Conservation (phyloP, 106 monocot species). For the Hemerocallis citrina region DNA sequence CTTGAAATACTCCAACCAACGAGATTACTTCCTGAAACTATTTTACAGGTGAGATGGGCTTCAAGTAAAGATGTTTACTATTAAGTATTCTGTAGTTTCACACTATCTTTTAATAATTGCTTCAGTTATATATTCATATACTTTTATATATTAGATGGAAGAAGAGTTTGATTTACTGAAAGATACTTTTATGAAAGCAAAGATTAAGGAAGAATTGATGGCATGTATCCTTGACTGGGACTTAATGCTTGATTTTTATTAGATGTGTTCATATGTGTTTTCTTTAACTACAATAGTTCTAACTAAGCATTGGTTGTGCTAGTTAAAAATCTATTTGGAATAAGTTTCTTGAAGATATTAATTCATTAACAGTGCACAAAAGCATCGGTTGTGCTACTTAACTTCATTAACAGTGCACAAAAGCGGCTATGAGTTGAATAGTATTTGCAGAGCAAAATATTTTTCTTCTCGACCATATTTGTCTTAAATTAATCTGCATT, state of each 20-base stretch:
- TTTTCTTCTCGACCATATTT: no score
- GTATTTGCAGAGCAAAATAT: no score
- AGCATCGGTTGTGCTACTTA: no score
- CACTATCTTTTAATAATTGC: no score
- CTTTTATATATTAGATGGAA: conserved; percentile 66
- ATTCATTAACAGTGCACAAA: no score
- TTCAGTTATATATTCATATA: not conserved
- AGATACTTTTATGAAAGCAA: conserved; percentile 31
- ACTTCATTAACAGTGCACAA: no score
- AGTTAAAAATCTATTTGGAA: no score
- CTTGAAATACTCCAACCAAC: conserved; percentile 89
- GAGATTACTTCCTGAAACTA: conserved; percentile 31
- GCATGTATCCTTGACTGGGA: conserved; percentile 70
- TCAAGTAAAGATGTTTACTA: not conserved
- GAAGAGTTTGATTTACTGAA: conserved; percentile 65
- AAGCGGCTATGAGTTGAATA: no score
- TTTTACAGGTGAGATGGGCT: conserved; percentile 39
- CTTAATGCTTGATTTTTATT: no score
- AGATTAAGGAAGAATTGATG: conserved; percentile 38
- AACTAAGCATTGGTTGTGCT: conserved; percentile 84
- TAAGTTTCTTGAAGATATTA: no score
- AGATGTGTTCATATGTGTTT: conserved; percentile 4
- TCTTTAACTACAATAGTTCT: conserved; percentile 76
- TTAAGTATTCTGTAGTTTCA: conserved; percentile 3
- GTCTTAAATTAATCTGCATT: no score